Evolutionary conservation across 2,329 filamentous ascomycete genomes (phyloP), one percentile per base, ranked within the genome.

Genomic region (Neospermospora avenae): DNA sequence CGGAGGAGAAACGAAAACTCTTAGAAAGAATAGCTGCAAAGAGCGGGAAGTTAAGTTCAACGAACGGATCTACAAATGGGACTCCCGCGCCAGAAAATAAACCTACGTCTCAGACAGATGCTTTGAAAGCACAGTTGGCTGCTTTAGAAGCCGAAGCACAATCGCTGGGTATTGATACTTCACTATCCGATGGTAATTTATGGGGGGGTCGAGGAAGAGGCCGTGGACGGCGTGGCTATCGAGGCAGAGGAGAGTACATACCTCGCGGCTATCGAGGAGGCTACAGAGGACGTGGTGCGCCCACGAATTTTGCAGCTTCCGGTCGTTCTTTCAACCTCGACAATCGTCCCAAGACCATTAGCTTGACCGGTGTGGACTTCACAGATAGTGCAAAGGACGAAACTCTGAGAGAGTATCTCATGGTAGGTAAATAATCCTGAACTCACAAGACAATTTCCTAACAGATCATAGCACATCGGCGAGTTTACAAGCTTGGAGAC

Each of bases 111-210:
- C 79, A 85, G 67, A 87, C 87, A 1, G 84, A 86, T 53, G 80
- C 81, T 45, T 77, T 93, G n/a, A 84, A 85, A 46, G 86, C 86
- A 2, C 87, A 90, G 70, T 77, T 93, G 14, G 87, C 87, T 1
- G 84, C 82, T n/a, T 77, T 93, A 6, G 86, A 92, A 70, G 85
- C 84, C 22, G 89, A 92, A 74, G 89, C 89, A 14, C 82, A 82
- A 68, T 81, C 82, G 8, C 77, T 92, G 35, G 89, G 89, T 7
- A 80, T 92, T 34, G 85, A 90, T 68, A 76, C 77, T 4, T 71
- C 74, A 1, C 75, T 78, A 2, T 79, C 84, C 3, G 77, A 78
- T 18, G 72, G 74, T 8, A 67, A 72, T 18, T 69, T 70, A 0
- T 77, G 77, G 71, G 63, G 71, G 25, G 74, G 76, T 74, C 78